Percentiles rank a stretch among this genome's conserved stretches.
Evolutionary conservation across 2,329 filamentous ascomycete species (phyloP).

Genomic region (Cadophora luteo-olivacea): DNA sequence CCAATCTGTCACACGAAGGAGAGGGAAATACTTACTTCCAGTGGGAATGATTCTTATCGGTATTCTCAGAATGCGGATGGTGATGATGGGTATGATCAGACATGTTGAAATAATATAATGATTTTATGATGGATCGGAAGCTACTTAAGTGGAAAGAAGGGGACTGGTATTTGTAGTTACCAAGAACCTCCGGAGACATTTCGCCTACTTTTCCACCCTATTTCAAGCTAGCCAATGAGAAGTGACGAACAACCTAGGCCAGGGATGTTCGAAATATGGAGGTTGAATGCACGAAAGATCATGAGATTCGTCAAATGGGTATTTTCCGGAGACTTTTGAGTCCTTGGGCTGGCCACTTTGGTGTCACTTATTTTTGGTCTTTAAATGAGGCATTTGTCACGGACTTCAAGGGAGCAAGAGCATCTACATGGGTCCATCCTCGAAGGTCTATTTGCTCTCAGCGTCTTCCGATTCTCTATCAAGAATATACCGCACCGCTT

Average conservation of each 20-base stretch:
- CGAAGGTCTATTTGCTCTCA: slow-evolving; percentile 12
- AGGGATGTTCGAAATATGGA: slow-evolving; percentile 22
- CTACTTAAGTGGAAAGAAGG: background rate
- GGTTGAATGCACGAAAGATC: background rate
- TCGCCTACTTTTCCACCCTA: slow-evolving; percentile 32
- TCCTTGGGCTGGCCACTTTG: background rate
- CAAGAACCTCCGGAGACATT: slow-evolving; percentile 35
- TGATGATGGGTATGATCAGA: slow-evolving; percentile 47
- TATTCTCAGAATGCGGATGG: slow-evolving; percentile 45
- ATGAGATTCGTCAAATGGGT: too few relatives aligned
- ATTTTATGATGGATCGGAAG: background rate
- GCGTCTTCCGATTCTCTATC: slow-evolving; percentile 3
- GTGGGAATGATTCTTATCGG: slow-evolving; percentile 48
- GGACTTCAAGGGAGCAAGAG: background rate
- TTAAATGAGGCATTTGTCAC: background rate
- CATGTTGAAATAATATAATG: slow-evolving; percentile 23
- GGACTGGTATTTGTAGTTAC: slow-evolving; percentile 14
- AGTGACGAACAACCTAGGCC: background rate
- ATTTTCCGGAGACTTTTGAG: slow-evolving; percentile 1
- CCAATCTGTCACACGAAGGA: background rate
- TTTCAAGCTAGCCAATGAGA: slow-evolving; percentile 22
- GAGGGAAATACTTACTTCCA: slow-evolving; percentile 47
- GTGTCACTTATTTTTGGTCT: background rate
- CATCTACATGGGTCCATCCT: background rate
- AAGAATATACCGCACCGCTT: background rate